phyloP scores from a whole-genome alignment of 2,329 filamentous ascomycete genomes.

The Trichoderma breve region DNA sequence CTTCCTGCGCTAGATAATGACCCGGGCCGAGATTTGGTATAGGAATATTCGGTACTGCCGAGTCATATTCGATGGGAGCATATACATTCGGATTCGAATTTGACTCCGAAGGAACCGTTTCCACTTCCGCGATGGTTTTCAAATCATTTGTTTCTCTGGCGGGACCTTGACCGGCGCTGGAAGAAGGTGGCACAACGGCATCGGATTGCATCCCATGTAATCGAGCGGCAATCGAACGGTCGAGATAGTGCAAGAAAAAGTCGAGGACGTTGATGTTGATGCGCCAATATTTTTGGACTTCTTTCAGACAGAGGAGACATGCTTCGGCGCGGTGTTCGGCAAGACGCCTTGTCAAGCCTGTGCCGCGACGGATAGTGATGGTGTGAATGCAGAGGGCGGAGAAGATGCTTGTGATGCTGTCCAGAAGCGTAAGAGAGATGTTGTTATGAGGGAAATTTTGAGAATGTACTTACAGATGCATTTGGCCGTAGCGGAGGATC shows the following conservation, averaged over 20 bases:
- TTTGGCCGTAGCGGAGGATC: conserved; percentile 37
- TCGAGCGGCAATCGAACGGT: conserved; percentile 38
- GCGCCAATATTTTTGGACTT: conserved; percentile 41
- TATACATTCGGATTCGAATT: not conserved
- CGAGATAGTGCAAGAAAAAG: conserved; percentile 39
- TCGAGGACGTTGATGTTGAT: conserved; percentile 42
- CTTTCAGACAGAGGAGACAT: conserved; percentile 38
- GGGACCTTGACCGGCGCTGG: conserved; percentile 6
- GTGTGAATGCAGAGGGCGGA: conserved; percentile 40
- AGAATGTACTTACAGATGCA: conserved; percentile 35
- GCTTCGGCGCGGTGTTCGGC: conserved; percentile 39
- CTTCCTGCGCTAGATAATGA: conserved; percentile 23
- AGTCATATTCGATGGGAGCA: not conserved
- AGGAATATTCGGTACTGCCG: not conserved
- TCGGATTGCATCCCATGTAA: conserved; percentile 28
- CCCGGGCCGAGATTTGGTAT: conserved; percentile 5
- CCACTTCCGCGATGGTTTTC: conserved; percentile 3
- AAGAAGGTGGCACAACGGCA: not conserved
- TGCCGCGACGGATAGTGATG: conserved; percentile 36
- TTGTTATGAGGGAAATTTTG: not conserved
- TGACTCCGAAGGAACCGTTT: not conserved
- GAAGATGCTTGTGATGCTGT: conserved; percentile 38
- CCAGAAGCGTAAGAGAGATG: not conserved
- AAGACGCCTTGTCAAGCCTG: conserved; percentile 34
- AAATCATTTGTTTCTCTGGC: not conserved